Evolutionary conservation across 768 basidiomycete species (phyloP), one percentile per base, ranked within the genome.

Genomic region (Suillus paluster): DNA sequence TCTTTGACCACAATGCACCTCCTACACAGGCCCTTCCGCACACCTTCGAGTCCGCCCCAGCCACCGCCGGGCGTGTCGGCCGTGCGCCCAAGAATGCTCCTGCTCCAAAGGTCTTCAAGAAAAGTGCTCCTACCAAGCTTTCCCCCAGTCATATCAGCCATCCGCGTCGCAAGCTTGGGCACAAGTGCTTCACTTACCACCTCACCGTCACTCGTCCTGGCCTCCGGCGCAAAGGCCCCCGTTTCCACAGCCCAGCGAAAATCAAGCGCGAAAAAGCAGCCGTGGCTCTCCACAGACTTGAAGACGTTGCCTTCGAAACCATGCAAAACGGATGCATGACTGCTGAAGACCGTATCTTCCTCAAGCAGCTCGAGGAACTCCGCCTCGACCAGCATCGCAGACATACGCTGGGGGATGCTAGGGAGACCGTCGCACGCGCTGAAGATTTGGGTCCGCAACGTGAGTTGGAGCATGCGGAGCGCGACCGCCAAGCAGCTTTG

Each of bases 381-480:
- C 59, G 64, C 1, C 12, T 67, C 2, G 60, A 76, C 2, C 63
- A 68, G 1, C 11, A 30, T 8, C 21, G 62, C 41, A 8, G 45
- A 0, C 58, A 71, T 9, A 61, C 60, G 14, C 64, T 76, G 27
- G 70, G 64, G 44, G 21, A n/a, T 15, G 70, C 46, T 21, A 73
- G 73, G 3, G 63, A 72, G 53, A 60, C 25, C 5, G 42, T 65
- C 33, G 64, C 59, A 60, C 65, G 77, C 6, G 76, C 75, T 15
- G 64, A 62, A n/a, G 58, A 6, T 6, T 63, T 63, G 33, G 33
- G 45, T 8, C 34, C 63, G 12, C 36, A 66, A 54, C 64, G 71
- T 42, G 55, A 23, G 19, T 30, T 17, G 63, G 72, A 46, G 59
- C 71, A 62, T 57, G 39, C 58, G 33, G 57, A 48, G 33, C 65